A percentile compares a stretch with the other conserved stretches of the same genome.
Conservation (phyloP, 768 basidiomycete species). For the Tubosaeta sp. region DNA sequence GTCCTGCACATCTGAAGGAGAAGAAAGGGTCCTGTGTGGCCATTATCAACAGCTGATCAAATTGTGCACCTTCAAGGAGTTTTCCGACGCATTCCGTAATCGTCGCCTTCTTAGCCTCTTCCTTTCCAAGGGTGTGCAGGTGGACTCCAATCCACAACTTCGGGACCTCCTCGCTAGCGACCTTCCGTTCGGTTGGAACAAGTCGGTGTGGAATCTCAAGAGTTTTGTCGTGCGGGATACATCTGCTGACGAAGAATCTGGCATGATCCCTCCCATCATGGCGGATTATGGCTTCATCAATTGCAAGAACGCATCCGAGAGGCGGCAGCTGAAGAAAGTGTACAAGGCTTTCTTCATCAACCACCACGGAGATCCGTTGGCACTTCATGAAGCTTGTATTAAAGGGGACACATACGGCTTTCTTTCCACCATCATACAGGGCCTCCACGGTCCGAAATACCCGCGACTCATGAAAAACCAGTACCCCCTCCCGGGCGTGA, state of each 20-base stretch:
- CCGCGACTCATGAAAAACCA: conserved; percentile 30
- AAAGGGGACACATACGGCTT: conserved; percentile 30
- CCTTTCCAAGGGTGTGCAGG: background rate
- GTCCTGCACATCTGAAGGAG: conserved; percentile 9
- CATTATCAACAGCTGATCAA: conserved; percentile 2
- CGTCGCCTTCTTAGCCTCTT: conserved; percentile 5
- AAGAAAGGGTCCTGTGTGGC: background rate
- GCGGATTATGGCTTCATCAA: conserved; percentile 16
- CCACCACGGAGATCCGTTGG: conserved; percentile 24
- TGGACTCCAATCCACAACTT: background rate
- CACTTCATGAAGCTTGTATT: conserved; percentile 35
- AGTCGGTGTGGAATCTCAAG: conserved; percentile 15
- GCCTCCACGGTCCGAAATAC: conserved; percentile 22
- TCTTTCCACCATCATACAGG: conserved; percentile 17
- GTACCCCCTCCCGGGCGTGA: conserved; percentile 15
- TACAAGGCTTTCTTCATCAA: conserved; percentile 33
- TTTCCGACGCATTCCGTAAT: conserved; percentile 1
- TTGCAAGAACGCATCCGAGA: conserved; percentile 5
- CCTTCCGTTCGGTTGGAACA: background rate
- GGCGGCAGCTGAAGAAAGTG: conserved; percentile 24
- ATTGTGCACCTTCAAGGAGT: conserved; percentile 12
- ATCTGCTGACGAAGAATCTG: background rate
- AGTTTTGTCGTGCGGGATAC: background rate
- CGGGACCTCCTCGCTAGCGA: background rate
- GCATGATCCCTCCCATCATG: background rate